Conservation (phyloP, 116 monocot species). For the Trichopus zeylanicus region DNA sequence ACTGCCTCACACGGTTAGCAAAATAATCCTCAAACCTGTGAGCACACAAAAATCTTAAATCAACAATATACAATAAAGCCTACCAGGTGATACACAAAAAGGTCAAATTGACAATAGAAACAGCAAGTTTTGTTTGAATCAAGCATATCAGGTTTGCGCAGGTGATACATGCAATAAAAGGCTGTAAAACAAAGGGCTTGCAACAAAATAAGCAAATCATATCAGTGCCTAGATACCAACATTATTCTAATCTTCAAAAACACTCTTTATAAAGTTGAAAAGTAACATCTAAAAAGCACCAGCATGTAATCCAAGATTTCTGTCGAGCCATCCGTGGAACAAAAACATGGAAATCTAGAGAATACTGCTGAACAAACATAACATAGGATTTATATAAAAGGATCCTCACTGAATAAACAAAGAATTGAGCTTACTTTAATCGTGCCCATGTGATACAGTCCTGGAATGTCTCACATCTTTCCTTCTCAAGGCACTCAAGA, state of each 20-base stretch:
- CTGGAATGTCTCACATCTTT: conserved; percentile 44
- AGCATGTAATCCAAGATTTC: too few species aligned
- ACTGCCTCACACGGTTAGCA: conserved; percentile 40
- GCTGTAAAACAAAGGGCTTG: too few species aligned
- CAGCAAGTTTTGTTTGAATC: too few species aligned
- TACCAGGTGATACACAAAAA: not conserved
- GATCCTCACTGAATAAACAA: not conserved
- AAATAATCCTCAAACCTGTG: conserved; percentile 49
- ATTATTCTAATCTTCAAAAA: too few species aligned
- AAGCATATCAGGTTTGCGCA: too few species aligned
- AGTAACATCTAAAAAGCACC: too few species aligned
- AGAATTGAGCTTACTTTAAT: conserved; percentile 20
- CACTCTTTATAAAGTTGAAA: too few species aligned
- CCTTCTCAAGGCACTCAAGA: conserved; percentile 38
- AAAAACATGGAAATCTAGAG: not conserved
- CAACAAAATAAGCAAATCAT: too few species aligned
- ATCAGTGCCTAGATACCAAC: too few species aligned
- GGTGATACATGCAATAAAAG: too few species aligned
- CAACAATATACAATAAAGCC: not conserved
- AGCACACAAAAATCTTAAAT: not conserved
- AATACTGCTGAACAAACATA: not conserved
- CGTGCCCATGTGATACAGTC: conserved; percentile 47
- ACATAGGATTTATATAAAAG: not conserved
- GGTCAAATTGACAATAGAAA: too few species aligned
- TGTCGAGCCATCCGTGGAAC: not conserved